phyloP scores from a whole-genome alignment of 202 grass and related monocot genomes.

The Cymbopogon flexuosus region DNA sequence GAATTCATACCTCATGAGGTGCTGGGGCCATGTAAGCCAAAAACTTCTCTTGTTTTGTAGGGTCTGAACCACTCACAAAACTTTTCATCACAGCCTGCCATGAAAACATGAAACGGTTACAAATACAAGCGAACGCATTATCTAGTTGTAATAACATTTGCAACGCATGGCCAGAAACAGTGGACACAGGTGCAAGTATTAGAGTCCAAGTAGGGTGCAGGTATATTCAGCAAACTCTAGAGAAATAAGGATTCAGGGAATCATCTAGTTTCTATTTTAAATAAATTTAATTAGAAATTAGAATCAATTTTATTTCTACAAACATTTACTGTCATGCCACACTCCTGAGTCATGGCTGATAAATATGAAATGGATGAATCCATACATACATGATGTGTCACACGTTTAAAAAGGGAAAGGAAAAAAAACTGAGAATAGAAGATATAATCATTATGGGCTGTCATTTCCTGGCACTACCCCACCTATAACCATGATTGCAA shows the following conservation, averaged over 20 bases:
- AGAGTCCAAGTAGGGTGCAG: background rate
- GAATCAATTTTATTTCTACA: background rate
- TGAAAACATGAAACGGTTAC: constrained; percentile 24
- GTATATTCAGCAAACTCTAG: background rate
- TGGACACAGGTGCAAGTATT: background rate
- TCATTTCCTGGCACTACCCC: background rate
- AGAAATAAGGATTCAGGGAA: background rate
- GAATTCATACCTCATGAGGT: constrained; percentile 57
- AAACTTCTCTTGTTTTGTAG: constrained; percentile 81
- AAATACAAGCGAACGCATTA: constrained; percentile 21
- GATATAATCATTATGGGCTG: background rate
- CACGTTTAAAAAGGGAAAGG: background rate
- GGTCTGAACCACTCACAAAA: constrained; percentile 75
- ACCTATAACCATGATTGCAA: background rate
- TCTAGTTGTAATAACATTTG: constrained; percentile 8
- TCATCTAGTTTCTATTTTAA: background rate
- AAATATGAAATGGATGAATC: background rate
- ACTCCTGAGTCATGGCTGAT: background rate
- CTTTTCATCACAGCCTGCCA: constrained; percentile 95
- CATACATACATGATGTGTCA: background rate
- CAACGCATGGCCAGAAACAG: background rate
- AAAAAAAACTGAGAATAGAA: background rate
- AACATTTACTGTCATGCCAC: background rate
- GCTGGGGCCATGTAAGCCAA: constrained; percentile 89
- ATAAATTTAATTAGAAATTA: background rate